Base-by-base conservation (phyloP, 257 asterid species). In the Jasminum sambac region DNA sequence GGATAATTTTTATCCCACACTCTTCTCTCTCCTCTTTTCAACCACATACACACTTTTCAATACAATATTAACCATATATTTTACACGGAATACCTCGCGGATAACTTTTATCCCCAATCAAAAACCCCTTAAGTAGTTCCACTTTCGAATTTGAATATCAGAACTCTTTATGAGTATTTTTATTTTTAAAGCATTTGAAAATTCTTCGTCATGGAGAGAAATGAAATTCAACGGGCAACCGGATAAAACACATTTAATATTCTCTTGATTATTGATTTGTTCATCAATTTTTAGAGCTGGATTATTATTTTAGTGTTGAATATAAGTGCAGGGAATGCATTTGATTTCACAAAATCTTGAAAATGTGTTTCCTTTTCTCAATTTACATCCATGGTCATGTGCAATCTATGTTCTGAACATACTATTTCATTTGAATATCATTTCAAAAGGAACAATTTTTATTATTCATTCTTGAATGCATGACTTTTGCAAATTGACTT, bases 401-500 rank as follows among this genome's bases (percentile, higher is more conserved):
- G 17, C 57, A 46, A 46, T 46, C 17, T 46, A 46, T 46, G 23
- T 46, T 46, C 57, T 6, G 23, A 46, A 46, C 23, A 46, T 46
- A 46, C 23, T 46, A 16, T 39, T 5, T 39, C 57, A 1, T 46
- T 46, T 17, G 25, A 17, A 17, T 24, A 50, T n/a, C 13, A 50
- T 50, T 50, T 16, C 59, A 50, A 40, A 40, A 50, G 11, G 21
- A 37, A 19, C 24, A 34, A 26, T 57, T 52, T 55, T n/a, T n/a
- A n/a, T n/a, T 55, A 10, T 55, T 4, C 19, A 55, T 63, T 4
- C 61, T 40, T 23, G 25, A 44, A 64, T 60, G 37, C 2, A 64
- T 68, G 48, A 63, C 17, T 58, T 50, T 50, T 42, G 61, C 61
- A 48, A 67, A 40, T 64, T 71, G 55, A 42, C 16, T 63, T 44